Evolutionary conservation across 805 yeast species (phyloP), one percentile per base, ranked within the genome.

Genomic region (Ogataea paraovalis): DNA sequence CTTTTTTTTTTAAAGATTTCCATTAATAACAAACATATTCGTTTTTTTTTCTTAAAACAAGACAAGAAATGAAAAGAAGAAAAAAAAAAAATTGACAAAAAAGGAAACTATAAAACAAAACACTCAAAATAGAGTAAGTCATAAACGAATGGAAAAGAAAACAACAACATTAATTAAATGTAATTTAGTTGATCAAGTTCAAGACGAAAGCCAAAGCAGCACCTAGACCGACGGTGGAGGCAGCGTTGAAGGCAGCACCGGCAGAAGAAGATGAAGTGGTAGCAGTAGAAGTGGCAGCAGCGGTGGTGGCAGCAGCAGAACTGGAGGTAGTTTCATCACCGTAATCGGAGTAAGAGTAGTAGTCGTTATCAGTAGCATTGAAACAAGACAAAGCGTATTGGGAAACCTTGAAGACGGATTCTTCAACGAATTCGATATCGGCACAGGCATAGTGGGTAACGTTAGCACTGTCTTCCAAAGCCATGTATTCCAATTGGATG

Each of bases 391-490:
- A 50, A 8, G 75, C 71, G 39, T 45, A 56, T 32, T 59, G 61
- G 8, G 72, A 49, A 30, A 62, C 57, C 41, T 68, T 62, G 53
- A 71, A 70, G 33, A 70, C 74, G 7, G 63, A 57, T 47, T 66
- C 70, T 56, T 70, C 74, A 45, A 73, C 77, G 50, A 71, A 73
- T n/a, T 42, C 53, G 49, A 73, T 53, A 52, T 73, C 78, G 25
- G 78, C 66, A 61, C 78, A 73, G 39, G 73, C 74, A 54, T 70
- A 73, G 57, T 65, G 75, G 18, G 77, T 72, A 41, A 67, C 62
- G 51, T 73, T 73, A 21, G 51, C 41, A 14, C 57, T 49, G 22
- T 64, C 68, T 45, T 71, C 75, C n/a, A 66, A 41, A 51, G 76
- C 76, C 74, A 61, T 70, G 59, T 73, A 73, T 55, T 64, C 68